Percentiles rank a stretch among this genome's conserved stretches.
Evolutionary conservation across 441 rosid genomes (phyloP).

Genomic region (Populus hybrid): DNA sequence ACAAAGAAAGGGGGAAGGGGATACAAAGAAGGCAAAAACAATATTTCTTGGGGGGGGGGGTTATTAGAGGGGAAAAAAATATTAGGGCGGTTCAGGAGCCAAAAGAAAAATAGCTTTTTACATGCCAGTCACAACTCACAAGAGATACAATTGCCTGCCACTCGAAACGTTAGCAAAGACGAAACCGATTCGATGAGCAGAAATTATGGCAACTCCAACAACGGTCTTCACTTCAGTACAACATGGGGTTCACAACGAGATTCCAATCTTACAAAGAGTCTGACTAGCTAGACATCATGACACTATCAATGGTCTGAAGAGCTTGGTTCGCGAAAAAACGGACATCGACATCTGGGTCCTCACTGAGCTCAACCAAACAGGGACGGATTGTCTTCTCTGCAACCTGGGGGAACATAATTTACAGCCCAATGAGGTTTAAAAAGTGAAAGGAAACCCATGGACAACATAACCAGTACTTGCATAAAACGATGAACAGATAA

Average conservation of each 20-base stretch:
- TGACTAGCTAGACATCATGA: slow-evolving; percentile 69
- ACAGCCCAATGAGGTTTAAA: neutral
- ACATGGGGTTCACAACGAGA: neutral
- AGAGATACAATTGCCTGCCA: slow-evolving; percentile 2
- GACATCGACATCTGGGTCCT: slow-evolving; percentile 94
- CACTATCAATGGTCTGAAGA: slow-evolving; percentile 63
- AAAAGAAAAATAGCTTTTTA: slow-evolving; percentile 2
- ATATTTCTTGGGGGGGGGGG: neutral
- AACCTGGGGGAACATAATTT: slow-evolving; percentile 40
- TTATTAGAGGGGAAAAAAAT: no score
- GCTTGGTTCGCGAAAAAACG: slow-evolving; percentile 85
- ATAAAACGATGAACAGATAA: no score
- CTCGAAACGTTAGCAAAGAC: neutral
- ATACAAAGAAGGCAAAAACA: neutral
- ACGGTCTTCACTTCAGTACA: slow-evolving; percentile 2
- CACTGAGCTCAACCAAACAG: slow-evolving; percentile 74
- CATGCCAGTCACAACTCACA: slow-evolving; percentile 7
- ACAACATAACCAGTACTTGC: neutral
- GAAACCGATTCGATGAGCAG: slow-evolving; percentile 3
- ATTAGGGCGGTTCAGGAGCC: neutral
- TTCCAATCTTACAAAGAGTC: neutral
- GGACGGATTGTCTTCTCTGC: slow-evolving; percentile 74
- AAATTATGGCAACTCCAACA: slow-evolving; percentile 3
- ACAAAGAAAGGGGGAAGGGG: neutral
- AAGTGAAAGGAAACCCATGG: neutral